Base-by-base conservation (phyloP, 306 rosid genomes). In the Arachis stenosperma region DNA sequence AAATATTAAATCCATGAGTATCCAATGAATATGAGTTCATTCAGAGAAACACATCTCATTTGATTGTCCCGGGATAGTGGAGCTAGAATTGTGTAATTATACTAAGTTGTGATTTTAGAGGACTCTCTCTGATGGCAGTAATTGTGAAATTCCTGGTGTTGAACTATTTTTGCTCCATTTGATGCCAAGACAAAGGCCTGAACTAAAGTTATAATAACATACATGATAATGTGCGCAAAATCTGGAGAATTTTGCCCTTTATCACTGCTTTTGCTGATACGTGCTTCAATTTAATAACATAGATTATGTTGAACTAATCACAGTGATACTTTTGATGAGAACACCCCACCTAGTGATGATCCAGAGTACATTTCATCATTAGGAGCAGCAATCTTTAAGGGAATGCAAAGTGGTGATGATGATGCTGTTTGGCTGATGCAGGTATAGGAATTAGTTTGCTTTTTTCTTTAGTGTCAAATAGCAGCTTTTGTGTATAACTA, bases 311-410 rank as follows among this genome's bases (percentile, higher is more conserved):
- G 74, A 73, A 79, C 78, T 73, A 51, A 75, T 69, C 69, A 37
- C 90, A 93, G 97, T 50, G 97, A 90, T 81, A 93, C 98, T 80
- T 93, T 93, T 63, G 97, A 90, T 39, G 98, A 93, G 85, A 93
- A 93, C 86, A 93, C 98, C 48, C 98, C 97, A 5, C 98, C 98
- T 44, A 64, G 72, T 65, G 97, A 90, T 82, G 92, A 86, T 69
- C 93, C 93, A 33, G 85, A 83, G 68, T 93, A 89, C 85, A 90
- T 90, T 68, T 93, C 97, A 80, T 82, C 97, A 63, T 80, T 93
- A 47, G 98, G 96, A 55, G 87, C 91, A 37, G 85, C 96, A 82
- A 87, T 69, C 75, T 93, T 86, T 74, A 85, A 77, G 71, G 98
- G 96, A 78, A 85, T 93, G 93, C 89, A 86, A 84, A 82, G 85